A percentile compares a stretch with the other conserved stretches of the same genome.
These are phyloP conservation scores for Zygosaccharomyces sapae DNA, from an alignment of 1,139 yeast genomes.

Conservation along the genomic window DNA sequence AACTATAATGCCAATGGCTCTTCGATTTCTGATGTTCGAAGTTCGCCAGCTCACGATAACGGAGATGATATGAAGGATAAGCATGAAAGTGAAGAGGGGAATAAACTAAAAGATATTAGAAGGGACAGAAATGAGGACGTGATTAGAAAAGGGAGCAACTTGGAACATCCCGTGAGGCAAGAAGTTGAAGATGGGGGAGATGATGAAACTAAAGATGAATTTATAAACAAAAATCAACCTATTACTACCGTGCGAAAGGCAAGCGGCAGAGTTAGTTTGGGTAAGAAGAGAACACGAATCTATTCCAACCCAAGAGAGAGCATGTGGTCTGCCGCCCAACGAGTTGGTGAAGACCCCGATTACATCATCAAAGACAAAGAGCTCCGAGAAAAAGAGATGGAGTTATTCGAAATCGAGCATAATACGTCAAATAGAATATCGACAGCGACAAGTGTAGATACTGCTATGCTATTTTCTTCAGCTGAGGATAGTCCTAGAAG, in stretches of 20 bases:
- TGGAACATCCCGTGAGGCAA: background rate
- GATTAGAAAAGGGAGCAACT: background rate
- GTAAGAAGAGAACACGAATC: slow-evolving; percentile 19
- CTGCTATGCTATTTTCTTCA: slow-evolving; percentile 21
- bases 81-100: background rate
- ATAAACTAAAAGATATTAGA: background rate
- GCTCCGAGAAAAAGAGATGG: slow-evolving; percentile 25
- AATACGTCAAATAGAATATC: slow-evolving; percentile 15
- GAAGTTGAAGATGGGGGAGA: background rate
- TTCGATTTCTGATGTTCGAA: background rate
- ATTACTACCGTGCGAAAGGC: slow-evolving; percentile 23
- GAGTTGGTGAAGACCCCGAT: slow-evolving; percentile 17
- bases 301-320: slow-evolving; percentile 8
- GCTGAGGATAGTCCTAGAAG: slow-evolving; percentile 19
- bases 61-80: no score
- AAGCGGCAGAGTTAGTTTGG: slow-evolving; percentile 36
- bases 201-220: background rate
- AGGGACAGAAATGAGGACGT: no score
- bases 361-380: slow-evolving; percentile 26
- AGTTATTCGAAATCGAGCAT: slow-evolving; percentile 23
- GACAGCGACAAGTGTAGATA: slow-evolving; percentile 19
- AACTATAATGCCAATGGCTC: background rate
- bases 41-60: background rate
- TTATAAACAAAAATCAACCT: background rate
- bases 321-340: slow-evolving; percentile 10